phyloP scores from a whole-genome alignment of 2,329 filamentous ascomycete species.

The Sporothrix brunneoviolacea region DNA sequence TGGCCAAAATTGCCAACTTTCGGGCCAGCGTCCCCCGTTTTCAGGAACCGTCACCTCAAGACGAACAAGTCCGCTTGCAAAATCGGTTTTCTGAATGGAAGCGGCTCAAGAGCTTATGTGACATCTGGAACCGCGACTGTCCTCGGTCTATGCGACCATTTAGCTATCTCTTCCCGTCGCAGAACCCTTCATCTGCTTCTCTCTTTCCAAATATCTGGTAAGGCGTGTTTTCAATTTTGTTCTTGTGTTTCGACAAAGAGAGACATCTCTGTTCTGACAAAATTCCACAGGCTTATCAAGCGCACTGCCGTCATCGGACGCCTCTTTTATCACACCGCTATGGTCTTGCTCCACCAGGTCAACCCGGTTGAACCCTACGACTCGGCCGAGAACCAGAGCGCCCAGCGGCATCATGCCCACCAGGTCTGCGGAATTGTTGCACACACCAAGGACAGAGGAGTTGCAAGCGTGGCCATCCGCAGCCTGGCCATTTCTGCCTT shows the following conservation, averaged over 20 bases:
- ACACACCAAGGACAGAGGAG: conserved; percentile 72
- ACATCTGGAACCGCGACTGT: conserved; percentile 71
- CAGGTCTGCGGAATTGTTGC: conserved; percentile 86
- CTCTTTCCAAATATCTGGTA: conserved; percentile 83
- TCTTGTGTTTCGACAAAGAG: too few species aligned
- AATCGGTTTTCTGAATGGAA: conserved; percentile 71
- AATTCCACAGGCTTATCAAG: conserved; percentile 64
- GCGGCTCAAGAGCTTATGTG: conserved; percentile 70
- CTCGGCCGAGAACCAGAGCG: conserved; percentile 59
- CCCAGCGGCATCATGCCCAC: conserved; percentile 68
- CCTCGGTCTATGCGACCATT: conserved; percentile 84
- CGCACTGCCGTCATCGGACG: conserved; percentile 73
- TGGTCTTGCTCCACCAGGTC: conserved; percentile 71
- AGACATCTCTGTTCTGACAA: conserved; percentile 6
- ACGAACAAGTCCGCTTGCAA: conserved; percentile 57
- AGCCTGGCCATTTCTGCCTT: conserved; percentile 73
- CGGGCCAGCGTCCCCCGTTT: conserved; percentile 61
- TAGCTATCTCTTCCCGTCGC: conserved; percentile 64
- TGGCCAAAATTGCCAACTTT: conserved; percentile 83
- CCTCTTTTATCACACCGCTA: conserved; percentile 82
- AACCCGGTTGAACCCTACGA: conserved; percentile 62
- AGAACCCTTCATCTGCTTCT: conserved; percentile 52
- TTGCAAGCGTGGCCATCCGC: conserved; percentile 71
- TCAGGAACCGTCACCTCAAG: conserved; percentile 51
- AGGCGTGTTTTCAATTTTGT: too few species aligned